These are phyloP conservation scores for Escallonia herrerae DNA, from an alignment of 129 eudicot species.

Conservation along the genomic window DNA sequence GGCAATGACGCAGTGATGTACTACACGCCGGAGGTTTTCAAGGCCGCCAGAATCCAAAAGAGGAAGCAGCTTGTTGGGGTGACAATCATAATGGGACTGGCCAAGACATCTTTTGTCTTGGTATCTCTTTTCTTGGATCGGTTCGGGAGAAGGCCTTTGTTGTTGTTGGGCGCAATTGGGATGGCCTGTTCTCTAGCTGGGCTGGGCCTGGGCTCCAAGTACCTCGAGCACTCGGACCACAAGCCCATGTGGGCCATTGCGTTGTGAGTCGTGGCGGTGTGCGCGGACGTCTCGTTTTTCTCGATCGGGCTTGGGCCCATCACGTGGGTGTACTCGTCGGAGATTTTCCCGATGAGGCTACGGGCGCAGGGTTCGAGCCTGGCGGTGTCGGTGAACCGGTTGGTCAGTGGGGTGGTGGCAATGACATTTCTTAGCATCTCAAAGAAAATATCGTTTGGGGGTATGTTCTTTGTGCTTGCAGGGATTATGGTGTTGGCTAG, in stretches of 20 bases:
- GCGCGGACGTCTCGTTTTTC: slow-evolving; percentile 74
- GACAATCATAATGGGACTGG: slow-evolving; percentile 71
- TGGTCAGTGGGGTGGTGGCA: slow-evolving; percentile 70
- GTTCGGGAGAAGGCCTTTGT: slow-evolving; percentile 74
- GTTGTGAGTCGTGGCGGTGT: slow-evolving; percentile 52
- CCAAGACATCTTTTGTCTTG: slow-evolving; percentile 56
- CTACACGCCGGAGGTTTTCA: slow-evolving; percentile 75
- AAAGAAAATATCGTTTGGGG: slow-evolving; percentile 54
- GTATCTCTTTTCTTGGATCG: slow-evolving; percentile 60
- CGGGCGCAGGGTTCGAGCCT: slow-evolving; percentile 79
- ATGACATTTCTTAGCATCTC: slow-evolving; percentile 69
- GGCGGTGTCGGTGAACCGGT: slow-evolving; percentile 72
- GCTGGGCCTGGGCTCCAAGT: slow-evolving; percentile 62
- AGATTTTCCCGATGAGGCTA: slow-evolving; percentile 62
- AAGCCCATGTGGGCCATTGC: slow-evolving; percentile 77
- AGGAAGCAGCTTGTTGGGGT: slow-evolving; percentile 47
- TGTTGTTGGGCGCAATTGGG: slow-evolving; percentile 62
- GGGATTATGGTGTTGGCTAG: slow-evolving; percentile 56
- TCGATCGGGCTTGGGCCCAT: slow-evolving; percentile 89
- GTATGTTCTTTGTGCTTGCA: slow-evolving; percentile 50
- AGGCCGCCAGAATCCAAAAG: slow-evolving; percentile 46
- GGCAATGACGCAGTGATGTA: slow-evolving; percentile 90
- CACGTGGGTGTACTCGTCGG: slow-evolving; percentile 88
- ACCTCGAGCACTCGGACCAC: slow-evolving; percentile 33
- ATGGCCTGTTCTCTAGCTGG: slow-evolving; percentile 44